Evolutionary conservation across 129 eudicot species (phyloP).

Genomic region (Gnaphalium uliginosum): DNA sequence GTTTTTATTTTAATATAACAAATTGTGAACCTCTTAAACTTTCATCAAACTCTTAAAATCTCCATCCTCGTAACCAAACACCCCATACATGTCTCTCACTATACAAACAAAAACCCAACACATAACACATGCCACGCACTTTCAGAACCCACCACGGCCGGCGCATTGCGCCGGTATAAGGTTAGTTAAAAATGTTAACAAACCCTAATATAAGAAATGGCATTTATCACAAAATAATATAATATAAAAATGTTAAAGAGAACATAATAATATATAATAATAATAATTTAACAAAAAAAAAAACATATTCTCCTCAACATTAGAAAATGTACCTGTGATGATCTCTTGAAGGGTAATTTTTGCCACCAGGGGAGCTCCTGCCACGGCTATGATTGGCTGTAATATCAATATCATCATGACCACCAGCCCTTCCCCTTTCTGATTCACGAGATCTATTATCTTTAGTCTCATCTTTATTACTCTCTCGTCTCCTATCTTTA

Average conservation of each 20-base stretch:
- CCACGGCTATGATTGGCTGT: conserved; percentile 41
- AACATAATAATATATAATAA: background rate
- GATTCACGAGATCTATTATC: conserved; percentile 50
- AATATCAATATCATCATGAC: conserved; percentile 48
- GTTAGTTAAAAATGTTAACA: too few species aligned
- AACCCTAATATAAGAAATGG: too few species aligned
- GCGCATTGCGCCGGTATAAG: too few species aligned
- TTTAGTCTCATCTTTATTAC: conserved; percentile 48
- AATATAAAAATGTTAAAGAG: background rate
- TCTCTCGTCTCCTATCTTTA: conserved; percentile 48
- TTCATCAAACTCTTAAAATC: background rate
- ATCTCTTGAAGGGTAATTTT: conserved; percentile 51
- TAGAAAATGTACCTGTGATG: conserved; percentile 53
- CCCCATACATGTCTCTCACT: background rate
- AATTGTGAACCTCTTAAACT: background rate
- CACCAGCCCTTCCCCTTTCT: conserved; percentile 54
- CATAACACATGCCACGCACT: background rate
- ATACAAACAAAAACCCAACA: background rate
- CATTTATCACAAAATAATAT: too few species aligned
- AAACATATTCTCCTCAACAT: conserved; percentile 19
- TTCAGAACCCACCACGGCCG: too few species aligned
- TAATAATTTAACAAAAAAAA: background rate
- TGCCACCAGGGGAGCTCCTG: conserved; percentile 56
- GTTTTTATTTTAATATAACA: background rate
- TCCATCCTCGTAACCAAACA: background rate